Conservation (phyloP, 192 early-diverging fungal genomes). For the Chytriomyces confervae region DNA sequence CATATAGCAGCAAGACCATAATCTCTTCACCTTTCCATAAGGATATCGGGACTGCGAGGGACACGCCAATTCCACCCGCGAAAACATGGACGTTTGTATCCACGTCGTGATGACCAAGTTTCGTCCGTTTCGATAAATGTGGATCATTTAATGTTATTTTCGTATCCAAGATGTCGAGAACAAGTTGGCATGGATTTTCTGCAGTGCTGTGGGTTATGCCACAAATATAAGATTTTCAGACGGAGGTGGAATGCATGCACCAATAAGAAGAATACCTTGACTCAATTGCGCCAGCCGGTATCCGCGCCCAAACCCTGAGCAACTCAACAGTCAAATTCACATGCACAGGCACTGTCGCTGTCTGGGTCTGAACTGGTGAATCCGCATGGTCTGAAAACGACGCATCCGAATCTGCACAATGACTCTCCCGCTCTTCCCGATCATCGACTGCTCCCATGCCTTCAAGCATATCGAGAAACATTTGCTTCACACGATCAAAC, state of each 20-base stretch:
- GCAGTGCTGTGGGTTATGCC: no score
- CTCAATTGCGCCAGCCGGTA: neutral
- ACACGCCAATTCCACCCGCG: neutral
- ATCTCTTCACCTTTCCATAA: neutral
- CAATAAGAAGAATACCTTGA: no score
- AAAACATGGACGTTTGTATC: neutral
- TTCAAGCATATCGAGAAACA: neutral
- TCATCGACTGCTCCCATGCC: no score
- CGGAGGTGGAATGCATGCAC: no score
- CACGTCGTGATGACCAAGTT: neutral
- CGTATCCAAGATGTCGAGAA: conserved; percentile 1
- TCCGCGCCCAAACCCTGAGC: neutral
- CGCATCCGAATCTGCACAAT: no score
- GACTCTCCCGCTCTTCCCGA: no score
- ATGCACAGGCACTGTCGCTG: no score
- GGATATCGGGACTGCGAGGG: neutral
- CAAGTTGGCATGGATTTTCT: neutral
- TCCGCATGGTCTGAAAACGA: no score
- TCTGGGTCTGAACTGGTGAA: no score
- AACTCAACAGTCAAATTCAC: neutral
- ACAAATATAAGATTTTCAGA: no score
- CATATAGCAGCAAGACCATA: neutral
- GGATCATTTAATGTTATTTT: neutral
- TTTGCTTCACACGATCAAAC: neutral
- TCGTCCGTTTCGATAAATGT: neutral